Evolutionary conservation across 2,329 filamentous ascomycete species (phyloP).

Genomic region (Aspergillus flavus): DNA sequence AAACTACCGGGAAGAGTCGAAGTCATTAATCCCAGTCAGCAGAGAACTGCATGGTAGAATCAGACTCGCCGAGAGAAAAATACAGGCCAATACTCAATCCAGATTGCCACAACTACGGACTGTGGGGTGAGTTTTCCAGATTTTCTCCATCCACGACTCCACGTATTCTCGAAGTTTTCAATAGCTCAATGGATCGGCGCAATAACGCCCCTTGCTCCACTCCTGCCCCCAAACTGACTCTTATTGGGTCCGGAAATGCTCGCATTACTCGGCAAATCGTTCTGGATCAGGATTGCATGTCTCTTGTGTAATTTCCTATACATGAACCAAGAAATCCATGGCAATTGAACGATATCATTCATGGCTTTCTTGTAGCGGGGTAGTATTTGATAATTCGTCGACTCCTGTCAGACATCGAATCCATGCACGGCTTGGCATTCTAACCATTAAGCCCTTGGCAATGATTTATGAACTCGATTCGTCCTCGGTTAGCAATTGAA

Average conservation of each 20-base stretch:
- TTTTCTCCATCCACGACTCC: background rate
- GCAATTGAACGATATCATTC: too few relatives aligned
- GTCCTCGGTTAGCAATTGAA: background rate
- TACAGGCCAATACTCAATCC: too few relatives aligned
- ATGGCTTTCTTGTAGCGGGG: background rate
- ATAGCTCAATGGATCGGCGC: background rate
- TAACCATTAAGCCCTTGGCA: background rate
- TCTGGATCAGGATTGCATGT: background rate
- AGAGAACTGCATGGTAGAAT: too few relatives aligned
- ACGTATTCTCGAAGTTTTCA: background rate
- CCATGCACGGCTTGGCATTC: too few relatives aligned
- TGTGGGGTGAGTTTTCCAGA: background rate
- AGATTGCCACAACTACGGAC: background rate
- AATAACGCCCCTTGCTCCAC: background rate
- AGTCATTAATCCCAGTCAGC: too few relatives aligned
- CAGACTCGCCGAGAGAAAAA: background rate
- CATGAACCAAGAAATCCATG: too few relatives aligned
- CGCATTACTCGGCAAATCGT: background rate
- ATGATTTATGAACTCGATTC: background rate
- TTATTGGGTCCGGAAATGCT: background rate
- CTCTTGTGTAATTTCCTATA: background rate
- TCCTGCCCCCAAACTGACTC: background rate
- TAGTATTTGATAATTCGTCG: background rate
- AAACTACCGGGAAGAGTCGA: too few relatives aligned
- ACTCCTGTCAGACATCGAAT: too few relatives aligned